These are phyloP conservation scores for Chaetomium globosum DNA, from an alignment of 2,329 filamentous ascomycete species.

Conservation along the genomic window DNA sequence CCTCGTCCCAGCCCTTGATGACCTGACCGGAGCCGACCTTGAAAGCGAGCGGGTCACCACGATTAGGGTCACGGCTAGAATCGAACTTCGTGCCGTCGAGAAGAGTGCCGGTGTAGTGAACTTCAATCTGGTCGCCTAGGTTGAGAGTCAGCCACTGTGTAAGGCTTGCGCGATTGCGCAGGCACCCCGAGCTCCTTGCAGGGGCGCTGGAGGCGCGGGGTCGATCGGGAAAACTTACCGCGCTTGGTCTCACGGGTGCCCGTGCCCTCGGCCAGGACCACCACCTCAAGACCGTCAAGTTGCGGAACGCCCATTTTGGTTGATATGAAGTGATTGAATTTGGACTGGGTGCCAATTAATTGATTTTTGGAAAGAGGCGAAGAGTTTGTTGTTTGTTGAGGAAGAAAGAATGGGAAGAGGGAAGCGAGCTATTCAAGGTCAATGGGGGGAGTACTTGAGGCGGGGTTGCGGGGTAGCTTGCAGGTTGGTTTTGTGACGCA, in stretches of 20 bases:
- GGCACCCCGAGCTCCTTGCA: background rate
- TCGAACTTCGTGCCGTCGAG: constrained; percentile 36
- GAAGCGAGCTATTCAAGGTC: constrained; percentile 10
- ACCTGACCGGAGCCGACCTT: constrained; percentile 35
- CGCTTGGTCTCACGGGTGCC: constrained; percentile 34
- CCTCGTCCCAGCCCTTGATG: constrained; percentile 39
- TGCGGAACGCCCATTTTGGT: constrained; percentile 36
- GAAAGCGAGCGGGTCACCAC: constrained; percentile 42
- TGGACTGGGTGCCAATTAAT: constrained; percentile 22
- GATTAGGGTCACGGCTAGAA: constrained; percentile 35
- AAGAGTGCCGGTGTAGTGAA: constrained; percentile 38
- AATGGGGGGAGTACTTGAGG: constrained; percentile 8
- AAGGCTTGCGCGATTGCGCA: background rate
- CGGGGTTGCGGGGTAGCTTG: constrained; percentile 20
- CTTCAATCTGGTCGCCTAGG: constrained; percentile 35
- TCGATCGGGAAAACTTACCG: constrained; percentile 32
- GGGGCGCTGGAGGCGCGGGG: constrained; percentile 19
- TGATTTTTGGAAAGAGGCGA: constrained; percentile 1
- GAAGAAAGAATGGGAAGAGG: constrained; percentile 17
- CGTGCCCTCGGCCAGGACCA: constrained; percentile 31
- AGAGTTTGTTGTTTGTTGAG: constrained; percentile 20
- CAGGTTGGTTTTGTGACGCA: constrained; percentile 26
- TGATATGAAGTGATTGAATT: constrained; percentile 8
- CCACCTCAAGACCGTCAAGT: constrained; percentile 33
- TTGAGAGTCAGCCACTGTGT: constrained; percentile 14